These are phyloP conservation scores for Lonicera japonica DNA, from an alignment of 129 eudicot genomes.

Conservation along the genomic window DNA sequence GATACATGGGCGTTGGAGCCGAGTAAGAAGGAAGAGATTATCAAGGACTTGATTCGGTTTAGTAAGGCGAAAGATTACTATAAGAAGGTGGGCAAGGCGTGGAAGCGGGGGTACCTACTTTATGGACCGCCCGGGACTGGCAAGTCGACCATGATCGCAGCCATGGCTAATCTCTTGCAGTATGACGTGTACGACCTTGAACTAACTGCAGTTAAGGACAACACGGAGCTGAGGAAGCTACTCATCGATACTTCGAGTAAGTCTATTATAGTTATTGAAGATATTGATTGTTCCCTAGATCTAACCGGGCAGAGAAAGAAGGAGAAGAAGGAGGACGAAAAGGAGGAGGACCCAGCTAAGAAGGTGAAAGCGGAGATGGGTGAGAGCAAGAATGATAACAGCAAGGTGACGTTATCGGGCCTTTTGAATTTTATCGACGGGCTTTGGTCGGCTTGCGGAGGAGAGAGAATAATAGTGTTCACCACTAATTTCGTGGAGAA, in stretches of 20 bases:
- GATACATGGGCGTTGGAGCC: conserved; percentile 5
- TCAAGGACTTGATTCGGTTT: not conserved
- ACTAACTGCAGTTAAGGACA: not conserved
- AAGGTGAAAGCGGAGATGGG: not conserved
- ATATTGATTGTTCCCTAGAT: conserved; percentile 1
- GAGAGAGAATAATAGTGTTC: conserved; percentile 2
- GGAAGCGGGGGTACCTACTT: not conserved
- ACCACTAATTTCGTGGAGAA: conserved; percentile 9
- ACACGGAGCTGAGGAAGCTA: conserved; percentile 6
- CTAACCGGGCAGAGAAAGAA: conserved; percentile 1
- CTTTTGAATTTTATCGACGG: conserved; percentile 6
- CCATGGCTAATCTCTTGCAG: conserved; percentile 2
- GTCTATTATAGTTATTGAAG: conserved; percentile 5
- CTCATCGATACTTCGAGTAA: conserved; percentile 3
- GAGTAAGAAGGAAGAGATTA: not conserved
- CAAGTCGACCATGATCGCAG: conserved; percentile 1
- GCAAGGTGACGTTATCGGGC: conserved; percentile 5
- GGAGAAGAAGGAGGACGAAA: not conserved
- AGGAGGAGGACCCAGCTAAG: not conserved
- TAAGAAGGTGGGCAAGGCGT: conserved; percentile 2
- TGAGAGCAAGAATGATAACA: not conserved
- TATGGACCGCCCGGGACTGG: conserved; percentile 1
- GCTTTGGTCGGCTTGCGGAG: conserved; percentile 5
- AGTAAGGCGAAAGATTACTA: conserved; percentile 1
- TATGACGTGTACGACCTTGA: conserved; percentile 2